Evolutionary conservation across 176 grass and related monocot genomes (phyloP), one percentile per base, ranked within the genome.

Genomic region (Oryza longistaminata): DNA sequence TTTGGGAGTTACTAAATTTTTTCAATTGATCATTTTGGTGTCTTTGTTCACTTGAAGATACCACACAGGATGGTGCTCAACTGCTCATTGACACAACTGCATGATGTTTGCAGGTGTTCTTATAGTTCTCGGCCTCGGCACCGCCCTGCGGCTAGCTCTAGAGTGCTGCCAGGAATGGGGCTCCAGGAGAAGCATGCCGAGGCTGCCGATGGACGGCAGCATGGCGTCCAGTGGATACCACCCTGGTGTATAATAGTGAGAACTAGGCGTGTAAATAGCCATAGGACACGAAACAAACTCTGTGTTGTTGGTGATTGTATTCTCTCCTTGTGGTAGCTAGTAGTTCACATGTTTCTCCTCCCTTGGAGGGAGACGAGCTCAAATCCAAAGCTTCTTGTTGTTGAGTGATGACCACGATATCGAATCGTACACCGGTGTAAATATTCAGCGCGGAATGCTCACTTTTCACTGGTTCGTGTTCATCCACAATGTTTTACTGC

Each of bases 111-210:
- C 85, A 99, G 96, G 96, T 61, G 86, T 99, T 84, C 93, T 99
- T 67, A 92, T 99, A 9, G 91, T 99, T 78, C 89, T 99, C 0
- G 96, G 96, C 31, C 84, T 96, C 75, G 96, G 96, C 86, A 99
- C 96, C 16, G 93, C 96, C 25, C 83, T 99, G 84, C 91, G 96
- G 68, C 90, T 99, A 49, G 90, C 83, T 13, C 86, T 99, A 1
- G 96, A 96, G 89, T 99, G 96, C 82, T 99, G 96, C 65, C 96
- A 92, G 27, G 90, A 96, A 48, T 88, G 83, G 75, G 88, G 90
- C 75, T 85, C 93, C 5, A 82, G 88, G 68, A 96, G 93, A 90
- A 92, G 82, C 55, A 86, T 92, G n/a, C 90, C 86, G 44, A 86
- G 86, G 76, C 71, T 62, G 58, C 58, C 21, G 58, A 9, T 90